These are phyloP conservation scores for Leishmania turanica DNA, from an alignment of 208 protist species.

Conservation along the genomic window DNA sequence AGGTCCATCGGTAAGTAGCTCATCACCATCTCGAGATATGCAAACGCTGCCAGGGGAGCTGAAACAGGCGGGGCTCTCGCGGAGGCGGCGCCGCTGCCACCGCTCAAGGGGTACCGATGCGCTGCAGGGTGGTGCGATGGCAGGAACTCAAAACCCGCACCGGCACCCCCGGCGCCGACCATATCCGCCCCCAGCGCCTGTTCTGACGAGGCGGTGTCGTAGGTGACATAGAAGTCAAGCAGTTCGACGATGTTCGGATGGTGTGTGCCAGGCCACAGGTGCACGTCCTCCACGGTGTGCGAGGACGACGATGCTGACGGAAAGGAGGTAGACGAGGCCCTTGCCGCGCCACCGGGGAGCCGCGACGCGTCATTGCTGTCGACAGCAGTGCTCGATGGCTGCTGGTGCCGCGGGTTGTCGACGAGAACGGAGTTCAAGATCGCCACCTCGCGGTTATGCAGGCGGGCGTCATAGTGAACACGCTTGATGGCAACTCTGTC, in stretches of 20 bases:
- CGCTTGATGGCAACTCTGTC: constrained; percentile 97
- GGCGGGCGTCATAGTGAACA: constrained; percentile 96
- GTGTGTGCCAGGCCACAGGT: constrained; percentile 20
- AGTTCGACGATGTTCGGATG: constrained; percentile 97
- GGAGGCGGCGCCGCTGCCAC: constrained; percentile 3
- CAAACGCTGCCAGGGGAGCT: constrained; percentile 63
- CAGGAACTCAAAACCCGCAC: background rate
- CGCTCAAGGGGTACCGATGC: constrained; percentile 5
- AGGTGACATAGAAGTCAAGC: constrained; percentile 94
- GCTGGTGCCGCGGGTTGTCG: background rate
- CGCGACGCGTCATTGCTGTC: background rate
- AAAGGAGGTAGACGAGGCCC: background rate
- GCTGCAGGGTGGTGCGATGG: constrained; percentile 4
- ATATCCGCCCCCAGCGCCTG: constrained; percentile 9
- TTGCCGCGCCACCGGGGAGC: background rate
- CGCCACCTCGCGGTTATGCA: constrained; percentile 98
- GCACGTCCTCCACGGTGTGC: constrained; percentile 4
- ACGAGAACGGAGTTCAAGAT: constrained; percentile 93
- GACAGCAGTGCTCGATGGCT: background rate
- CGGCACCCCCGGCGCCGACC: background rate
- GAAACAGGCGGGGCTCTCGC: background rate
- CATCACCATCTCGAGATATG: constrained; percentile 99
- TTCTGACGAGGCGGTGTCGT: constrained; percentile 49
- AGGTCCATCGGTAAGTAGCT: constrained; percentile 98
- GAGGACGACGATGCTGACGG: background rate